These are phyloP conservation scores for Pseudomonodictys pantanalensis DNA, from an alignment of 495 filamentous ascomycete species.

Conservation along the genomic window DNA sequence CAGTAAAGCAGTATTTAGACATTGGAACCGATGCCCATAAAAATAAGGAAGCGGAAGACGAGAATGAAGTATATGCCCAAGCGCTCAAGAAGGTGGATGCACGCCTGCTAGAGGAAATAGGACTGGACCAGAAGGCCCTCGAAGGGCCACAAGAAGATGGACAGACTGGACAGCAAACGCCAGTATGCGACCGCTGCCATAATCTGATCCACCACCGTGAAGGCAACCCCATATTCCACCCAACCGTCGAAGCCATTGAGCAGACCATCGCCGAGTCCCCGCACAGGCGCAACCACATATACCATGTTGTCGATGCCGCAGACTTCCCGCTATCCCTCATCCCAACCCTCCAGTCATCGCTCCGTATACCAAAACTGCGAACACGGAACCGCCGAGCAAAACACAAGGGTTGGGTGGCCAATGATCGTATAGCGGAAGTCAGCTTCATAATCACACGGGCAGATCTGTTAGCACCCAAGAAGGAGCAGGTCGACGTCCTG, in stretches of 20 bases:
- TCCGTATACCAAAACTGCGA: constrained; percentile 64
- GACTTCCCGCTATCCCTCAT: constrained; percentile 94
- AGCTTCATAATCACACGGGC: constrained; percentile 87
- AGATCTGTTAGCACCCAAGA: constrained; percentile 76
- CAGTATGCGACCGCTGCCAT: constrained; percentile 85
- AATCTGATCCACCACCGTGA: constrained; percentile 68
- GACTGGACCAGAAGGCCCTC: constrained; percentile 22
- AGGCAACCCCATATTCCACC: constrained; percentile 69
- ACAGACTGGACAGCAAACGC: constrained; percentile 29
- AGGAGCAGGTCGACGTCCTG: constrained; percentile 74
- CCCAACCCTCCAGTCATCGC: constrained; percentile 56
- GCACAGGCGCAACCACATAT: constrained; percentile 84
- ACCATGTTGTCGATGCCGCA: constrained; percentile 95
- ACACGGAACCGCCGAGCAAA: constrained; percentile 72
- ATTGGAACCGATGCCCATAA: constrained; percentile 35
- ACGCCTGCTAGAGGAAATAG: constrained; percentile 22
- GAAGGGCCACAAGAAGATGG: background rate
- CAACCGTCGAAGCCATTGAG: constrained; percentile 70
- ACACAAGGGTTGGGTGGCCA: constrained; percentile 54
- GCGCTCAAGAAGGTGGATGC: constrained; percentile 29
- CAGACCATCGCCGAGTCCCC: constrained; percentile 83
- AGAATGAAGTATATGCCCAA: constrained; percentile 38
- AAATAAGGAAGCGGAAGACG: constrained; percentile 22
- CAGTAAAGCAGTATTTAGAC: constrained; percentile 48
- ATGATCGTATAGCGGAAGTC: constrained; percentile 63